phyloP scores from a whole-genome alignment of 139 green algal genomes.

The Eudorina sp. region DNA sequence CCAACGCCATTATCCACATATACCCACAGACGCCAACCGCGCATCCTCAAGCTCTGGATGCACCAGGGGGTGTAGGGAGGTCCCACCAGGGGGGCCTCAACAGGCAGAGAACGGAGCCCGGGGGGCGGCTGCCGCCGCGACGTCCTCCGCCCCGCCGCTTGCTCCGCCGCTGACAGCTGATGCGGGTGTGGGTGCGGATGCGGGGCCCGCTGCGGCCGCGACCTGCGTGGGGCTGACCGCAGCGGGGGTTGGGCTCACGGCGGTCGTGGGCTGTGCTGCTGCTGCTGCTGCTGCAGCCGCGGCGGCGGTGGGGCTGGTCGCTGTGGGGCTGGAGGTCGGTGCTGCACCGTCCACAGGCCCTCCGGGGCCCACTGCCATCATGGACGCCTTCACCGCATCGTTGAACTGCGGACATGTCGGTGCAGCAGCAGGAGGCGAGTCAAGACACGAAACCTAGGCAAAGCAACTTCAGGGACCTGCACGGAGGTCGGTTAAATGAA shows the following conservation, averaged over 20 bases:
- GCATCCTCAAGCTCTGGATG: no score
- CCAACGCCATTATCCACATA: no score
- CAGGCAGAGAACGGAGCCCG: no score
- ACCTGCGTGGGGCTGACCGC: background rate
- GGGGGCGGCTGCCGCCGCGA: background rate
- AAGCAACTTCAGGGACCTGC: no score
- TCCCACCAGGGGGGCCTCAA: no score
- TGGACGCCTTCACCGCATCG: slow-evolving; percentile 9
- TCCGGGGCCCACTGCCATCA: background rate
- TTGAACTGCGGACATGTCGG: slow-evolving; percentile 21
- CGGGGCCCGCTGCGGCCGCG: no score
- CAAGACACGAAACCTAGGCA: no score
- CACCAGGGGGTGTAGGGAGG: no score
- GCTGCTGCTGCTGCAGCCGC: no score
- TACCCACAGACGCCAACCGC: no score
- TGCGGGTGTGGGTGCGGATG: background rate
- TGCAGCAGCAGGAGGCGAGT: background rate
- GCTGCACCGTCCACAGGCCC: background rate
- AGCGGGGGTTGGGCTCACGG: background rate
- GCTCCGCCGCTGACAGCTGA: background rate
- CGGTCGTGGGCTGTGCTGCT: no score
- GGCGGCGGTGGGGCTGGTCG: no score
- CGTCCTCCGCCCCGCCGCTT: slow-evolving; percentile 14
- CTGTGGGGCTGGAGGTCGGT: background rate
- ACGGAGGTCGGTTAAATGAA: background rate